Conservation (phyloP, 495 filamentous ascomycete species). For the Penicillium soppii region DNA sequence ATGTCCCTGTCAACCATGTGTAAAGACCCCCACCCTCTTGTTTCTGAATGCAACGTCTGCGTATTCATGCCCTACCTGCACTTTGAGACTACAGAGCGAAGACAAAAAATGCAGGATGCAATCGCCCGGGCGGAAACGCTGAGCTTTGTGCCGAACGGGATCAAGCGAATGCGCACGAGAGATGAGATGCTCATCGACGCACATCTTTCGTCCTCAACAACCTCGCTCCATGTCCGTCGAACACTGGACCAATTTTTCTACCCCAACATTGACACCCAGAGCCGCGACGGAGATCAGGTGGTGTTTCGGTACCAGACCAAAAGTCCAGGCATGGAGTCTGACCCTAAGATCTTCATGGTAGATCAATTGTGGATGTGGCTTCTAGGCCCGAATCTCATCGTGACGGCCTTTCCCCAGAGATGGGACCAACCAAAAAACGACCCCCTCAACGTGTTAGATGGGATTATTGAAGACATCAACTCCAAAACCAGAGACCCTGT, state of each 20-base stretch:
- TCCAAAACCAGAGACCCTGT: conserved; percentile 65
- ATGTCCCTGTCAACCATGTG: conserved; percentile 23
- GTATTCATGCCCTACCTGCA: conserved; percentile 70
- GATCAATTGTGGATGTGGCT: conserved; percentile 76
- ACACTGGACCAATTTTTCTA: conserved; percentile 74
- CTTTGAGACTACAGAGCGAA: conserved; percentile 59
- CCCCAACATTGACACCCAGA: conserved; percentile 66
- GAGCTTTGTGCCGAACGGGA: conserved; percentile 20
- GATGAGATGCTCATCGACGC: conserved; percentile 66
- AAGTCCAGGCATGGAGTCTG: conserved; percentile 33
- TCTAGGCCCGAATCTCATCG: conserved; percentile 61
- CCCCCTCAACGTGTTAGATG: conserved; percentile 61
- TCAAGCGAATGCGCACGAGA: conserved; percentile 35
- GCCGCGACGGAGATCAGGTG: conserved; percentile 67
- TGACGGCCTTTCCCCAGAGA: conserved; percentile 67
- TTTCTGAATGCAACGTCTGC: conserved; percentile 48
- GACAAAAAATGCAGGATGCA: conserved; percentile 58
- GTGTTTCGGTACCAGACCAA: conserved; percentile 62
- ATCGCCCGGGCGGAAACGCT: conserved; percentile 50
- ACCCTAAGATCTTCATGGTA: conserved; percentile 72
- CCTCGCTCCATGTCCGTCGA: conserved; percentile 62
- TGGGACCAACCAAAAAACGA: conserved; percentile 73
- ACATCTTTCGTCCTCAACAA: conserved; percentile 53
- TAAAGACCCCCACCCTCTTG: conserved; percentile 26
- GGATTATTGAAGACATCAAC: conserved; percentile 68